These are phyloP conservation scores for Populus ilicifolia DNA, from an alignment of 345 rosid species.

Conservation along the genomic window DNA sequence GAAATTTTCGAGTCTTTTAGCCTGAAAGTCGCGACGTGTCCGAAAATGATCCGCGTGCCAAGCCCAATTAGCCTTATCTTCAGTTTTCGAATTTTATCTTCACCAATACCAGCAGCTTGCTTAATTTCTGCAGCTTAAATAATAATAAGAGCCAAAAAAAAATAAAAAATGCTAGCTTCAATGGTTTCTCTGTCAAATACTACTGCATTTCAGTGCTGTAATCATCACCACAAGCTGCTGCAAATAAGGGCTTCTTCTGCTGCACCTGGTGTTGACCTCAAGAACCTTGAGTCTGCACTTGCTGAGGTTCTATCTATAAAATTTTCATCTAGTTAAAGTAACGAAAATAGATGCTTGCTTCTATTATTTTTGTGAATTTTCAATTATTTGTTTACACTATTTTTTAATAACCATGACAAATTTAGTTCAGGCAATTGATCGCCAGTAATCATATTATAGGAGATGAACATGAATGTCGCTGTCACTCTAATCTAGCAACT, in stretches of 20 bases:
- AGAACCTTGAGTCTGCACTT: slow-evolving; percentile 65
- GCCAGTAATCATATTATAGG: background rate
- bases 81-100: too few relatives aligned
- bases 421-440: background rate
- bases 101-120: background rate
- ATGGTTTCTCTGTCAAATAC: slow-evolving; percentile 8
- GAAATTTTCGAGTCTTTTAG: too few relatives aligned
- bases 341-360: too few relatives aligned
- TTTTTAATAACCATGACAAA: background rate
- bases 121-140: background rate
- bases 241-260: slow-evolving; percentile 41
- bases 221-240: background rate
- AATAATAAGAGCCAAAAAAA: background rate
- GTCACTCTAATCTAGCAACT: background rate
- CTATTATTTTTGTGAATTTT: too few relatives aligned
- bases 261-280: slow-evolving; percentile 46
- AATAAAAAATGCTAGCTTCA: background rate
- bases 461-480: background rate
- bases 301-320: slow-evolving; percentile 35
- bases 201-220: background rate
- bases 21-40: too few relatives aligned
- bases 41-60: too few relatives aligned
- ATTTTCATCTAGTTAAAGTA: too few relatives aligned
- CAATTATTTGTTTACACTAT: background rate
- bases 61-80: too few relatives aligned